Base-by-base conservation (phyloP, 139 green algal genomes). In the Volvox reticuliferus region DNA sequence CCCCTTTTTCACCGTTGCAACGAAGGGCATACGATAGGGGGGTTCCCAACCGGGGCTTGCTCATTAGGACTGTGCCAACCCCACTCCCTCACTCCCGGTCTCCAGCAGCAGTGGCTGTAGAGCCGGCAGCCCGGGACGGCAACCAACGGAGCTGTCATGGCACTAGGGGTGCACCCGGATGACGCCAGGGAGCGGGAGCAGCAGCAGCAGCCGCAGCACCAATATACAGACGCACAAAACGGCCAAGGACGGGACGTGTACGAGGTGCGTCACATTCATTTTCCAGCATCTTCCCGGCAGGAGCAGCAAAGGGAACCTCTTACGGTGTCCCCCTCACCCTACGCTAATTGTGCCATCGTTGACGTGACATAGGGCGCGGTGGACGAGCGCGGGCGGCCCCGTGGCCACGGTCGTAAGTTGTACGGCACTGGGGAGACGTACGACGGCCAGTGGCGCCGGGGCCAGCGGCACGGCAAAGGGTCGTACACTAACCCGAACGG, bases 381-480 rank as follows among this genome's bases (percentile, higher is more conserved):
- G 14, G 81, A 87, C 62, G 81, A 32, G 1, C 30, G 21, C 16
- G 81, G 81, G 0, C 30, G 30, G 61, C 81, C 81, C 55, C 81
- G 77, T 19, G 81, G 81, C 61, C 62, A 19, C 14, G 94, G 93
- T 20, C 91, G 63, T 6, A 92, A 82, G 81, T n/a, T 78, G 32
- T 96, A 91, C 85, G 73, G 69, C 21, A 76, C 79, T 71, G 93
- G 93, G 17, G 89, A 92, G 19, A 65, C 21, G 24, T 95, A 95
- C 87, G 75, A 88, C 14, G 94, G 94, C 20, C 81, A 92, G 17
- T 96, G 93, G 93, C 32, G 36, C 20, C 33, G 91, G 28, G 93
- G 91, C 65, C 36, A 79, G 36, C 81, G 93, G 19, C 88, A 94
- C n/a, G 94, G 94, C 13, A 82, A 93, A 17, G 94, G 94, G 35